Base-by-base conservation (phyloP, 257 asterid genomes). In the Rehmannia glutinosa region DNA sequence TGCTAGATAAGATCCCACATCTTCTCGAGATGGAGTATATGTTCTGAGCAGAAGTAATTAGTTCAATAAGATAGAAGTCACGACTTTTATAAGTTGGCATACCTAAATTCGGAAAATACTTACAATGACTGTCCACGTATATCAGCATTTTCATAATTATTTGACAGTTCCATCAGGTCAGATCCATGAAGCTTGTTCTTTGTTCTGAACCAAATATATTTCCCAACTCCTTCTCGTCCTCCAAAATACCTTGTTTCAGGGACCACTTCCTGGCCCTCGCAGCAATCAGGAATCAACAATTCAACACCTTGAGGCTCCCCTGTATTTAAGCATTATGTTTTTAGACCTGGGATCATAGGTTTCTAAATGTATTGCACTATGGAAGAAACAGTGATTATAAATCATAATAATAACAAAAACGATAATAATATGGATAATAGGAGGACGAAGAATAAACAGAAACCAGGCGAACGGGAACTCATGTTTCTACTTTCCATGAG, bases 221-320 rank as follows among this genome's bases (percentile, higher is more conserved):
- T 83, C 52, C 97, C 92, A 72, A 49, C 80, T 72, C 97, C 99
- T 81, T 94, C 97, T 73, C 54, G 76, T 45, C 99, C 99, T 66
- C 99, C 97, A 56, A 91, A 91, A 69, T 94, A 91, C 64, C 73
- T 84, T 68, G 81, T 76, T 61, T 56, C 73, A 24, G 96, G 97
- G 77, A 88, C 79, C 82, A 88, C 86, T 78, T 81, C 80, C 78
- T 85, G 73, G 63, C 90, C 97, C 86, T 94, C 97, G 33, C 81
- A 87, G 78, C 99, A 84, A 60, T 75, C 90, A 62, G 96, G 91
- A 82, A 91, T 78, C 54, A 73, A 74, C 87, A 94, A 75, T 33
- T 85, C 85, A 61, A 88, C 64, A 52, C 96, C 99, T 69, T 72
- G 65, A 35, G 97, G 97, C 27, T 88, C 87, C 81, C 97, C 97